Percentiles rank a stretch among this genome's conserved stretches.
phyloP scores from a whole-genome alignment of 441 rosid genomes.

The Pelargonium myrrhifolium region DNA sequence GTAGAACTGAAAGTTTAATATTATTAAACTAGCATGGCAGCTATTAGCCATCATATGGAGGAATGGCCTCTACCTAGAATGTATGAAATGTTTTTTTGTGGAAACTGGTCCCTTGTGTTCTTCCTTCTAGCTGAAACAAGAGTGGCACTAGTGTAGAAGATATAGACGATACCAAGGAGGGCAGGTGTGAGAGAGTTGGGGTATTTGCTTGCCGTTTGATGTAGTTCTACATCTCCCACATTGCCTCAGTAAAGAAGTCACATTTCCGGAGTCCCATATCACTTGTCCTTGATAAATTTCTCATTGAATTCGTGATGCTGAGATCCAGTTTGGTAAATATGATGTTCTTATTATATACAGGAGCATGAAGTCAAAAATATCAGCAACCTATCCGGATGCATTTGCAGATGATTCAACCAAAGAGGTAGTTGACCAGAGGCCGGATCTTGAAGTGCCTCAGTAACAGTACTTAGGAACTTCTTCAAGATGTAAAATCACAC shows the following conservation, averaged over 20 bases:
- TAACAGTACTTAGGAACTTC: conserved; percentile 18
- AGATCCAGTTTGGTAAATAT: not conserved
- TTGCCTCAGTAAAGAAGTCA: not conserved
- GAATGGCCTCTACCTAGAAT: not conserved
- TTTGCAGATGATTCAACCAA: conserved; percentile 57
- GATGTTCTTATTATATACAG: conserved; percentile 25
- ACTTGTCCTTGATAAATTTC: not conserved
- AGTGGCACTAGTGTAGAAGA: not conserved
- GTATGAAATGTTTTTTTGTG: not conserved
- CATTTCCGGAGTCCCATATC: not conserved
- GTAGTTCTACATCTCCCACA: no score
- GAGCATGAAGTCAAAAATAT: conserved; percentile 57
- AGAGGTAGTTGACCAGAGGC: conserved; percentile 64
- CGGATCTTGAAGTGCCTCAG: conserved; percentile 61
- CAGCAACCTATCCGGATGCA: conserved; percentile 81
- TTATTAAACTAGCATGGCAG: not conserved
- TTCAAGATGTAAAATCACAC: not conserved
- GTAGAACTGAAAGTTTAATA: no score
- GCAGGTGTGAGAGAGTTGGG: not conserved
- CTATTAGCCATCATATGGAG: not conserved
- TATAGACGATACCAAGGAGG: not conserved
- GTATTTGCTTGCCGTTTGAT: not conserved
- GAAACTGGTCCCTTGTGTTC: not conserved
- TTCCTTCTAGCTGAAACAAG: not conserved
- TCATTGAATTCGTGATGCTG: not conserved